A percentile compares a stretch with the other conserved stretches of the same genome.
Conservation (phyloP, 306 rosid genomes). For the Medicago ruthenica region DNA sequence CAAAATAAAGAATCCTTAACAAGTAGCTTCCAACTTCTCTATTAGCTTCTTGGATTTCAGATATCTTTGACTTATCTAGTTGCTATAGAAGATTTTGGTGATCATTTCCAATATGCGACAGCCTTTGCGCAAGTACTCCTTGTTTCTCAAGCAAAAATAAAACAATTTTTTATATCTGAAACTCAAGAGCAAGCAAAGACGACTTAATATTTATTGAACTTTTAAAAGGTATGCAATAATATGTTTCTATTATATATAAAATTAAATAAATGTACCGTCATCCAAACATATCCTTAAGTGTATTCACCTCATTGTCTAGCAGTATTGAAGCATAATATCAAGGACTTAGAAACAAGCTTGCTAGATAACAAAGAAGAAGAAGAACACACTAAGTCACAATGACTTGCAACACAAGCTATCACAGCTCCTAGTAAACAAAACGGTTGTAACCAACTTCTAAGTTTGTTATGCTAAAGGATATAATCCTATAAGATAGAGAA, state of each 20-base stretch:
- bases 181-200: constrained; percentile 37
- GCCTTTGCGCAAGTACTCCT: constrained; percentile 83
- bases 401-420: too few species aligned
- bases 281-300: background rate
- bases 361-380: too few species aligned
- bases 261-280: background rate
- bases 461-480: too few species aligned
- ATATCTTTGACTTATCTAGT: constrained; percentile 60
- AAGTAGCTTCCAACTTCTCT: constrained; percentile 81
- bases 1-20: constrained; percentile 79
- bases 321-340: too few species aligned
- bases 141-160: constrained; percentile 89
- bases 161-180: constrained; percentile 85
- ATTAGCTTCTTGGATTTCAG: constrained; percentile 70
- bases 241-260: too few species aligned
- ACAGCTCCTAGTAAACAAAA: too few species aligned
- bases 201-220: background rate
- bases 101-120: constrained; percentile 65
- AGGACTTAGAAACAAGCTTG: too few species aligned
- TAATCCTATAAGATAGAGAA: too few species aligned
- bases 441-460: too few species aligned
- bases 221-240: background rate
- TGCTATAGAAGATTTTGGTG: constrained; percentile 62
- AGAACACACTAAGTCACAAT: too few species aligned
- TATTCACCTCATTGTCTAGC: constrained; percentile 71